Percentiles rank a stretch among this genome's conserved stretches.
Conservation (phyloP, 2,329 filamentous ascomycete genomes). For the Didymella exigua region DNA sequence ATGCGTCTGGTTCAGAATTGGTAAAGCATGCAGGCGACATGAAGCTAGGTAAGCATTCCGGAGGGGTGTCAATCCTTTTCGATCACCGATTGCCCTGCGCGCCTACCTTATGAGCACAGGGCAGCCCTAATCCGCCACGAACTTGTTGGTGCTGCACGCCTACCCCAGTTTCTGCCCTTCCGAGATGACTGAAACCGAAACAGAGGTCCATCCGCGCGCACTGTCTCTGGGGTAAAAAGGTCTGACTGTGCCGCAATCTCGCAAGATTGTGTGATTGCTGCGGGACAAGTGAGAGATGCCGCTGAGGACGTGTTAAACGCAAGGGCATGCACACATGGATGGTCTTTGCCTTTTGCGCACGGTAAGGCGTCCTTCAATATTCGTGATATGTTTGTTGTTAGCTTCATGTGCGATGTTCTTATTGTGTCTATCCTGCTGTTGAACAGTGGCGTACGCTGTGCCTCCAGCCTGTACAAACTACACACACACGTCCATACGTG, state of each 20-base stretch:
- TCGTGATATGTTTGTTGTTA: neutral
- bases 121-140: neutral
- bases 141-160: neutral
- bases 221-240: slow-evolving; percentile 10
- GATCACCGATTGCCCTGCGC: neutral
- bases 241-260: slow-evolving; percentile 13
- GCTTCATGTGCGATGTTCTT: neutral
- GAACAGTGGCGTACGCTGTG: slow-evolving; percentile 2
- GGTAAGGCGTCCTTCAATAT: slow-evolving; percentile 5
- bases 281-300: slow-evolving; percentile 4
- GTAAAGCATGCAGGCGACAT: neutral
- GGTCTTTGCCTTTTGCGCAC: neutral
- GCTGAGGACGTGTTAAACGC: slow-evolving; percentile 4
- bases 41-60: neutral
- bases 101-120: slow-evolving; percentile 8
- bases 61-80: neutral
- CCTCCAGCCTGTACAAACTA: slow-evolving; percentile 12
- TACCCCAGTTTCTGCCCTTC: slow-evolving; percentile 1
- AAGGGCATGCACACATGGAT: slow-evolving; percentile 5
- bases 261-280: slow-evolving; percentile 3
- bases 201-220: slow-evolving; percentile 6
- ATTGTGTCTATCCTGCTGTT: slow-evolving; percentile 1
- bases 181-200: slow-evolving; percentile 9
- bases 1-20: neutral
- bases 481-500: slow-evolving; percentile 64